Percentiles rank a stretch among this genome's conserved stretches.
Evolutionary conservation across 2,329 filamentous ascomycete genomes (phyloP).

Genomic region (Alternaria tenuissima): DNA sequence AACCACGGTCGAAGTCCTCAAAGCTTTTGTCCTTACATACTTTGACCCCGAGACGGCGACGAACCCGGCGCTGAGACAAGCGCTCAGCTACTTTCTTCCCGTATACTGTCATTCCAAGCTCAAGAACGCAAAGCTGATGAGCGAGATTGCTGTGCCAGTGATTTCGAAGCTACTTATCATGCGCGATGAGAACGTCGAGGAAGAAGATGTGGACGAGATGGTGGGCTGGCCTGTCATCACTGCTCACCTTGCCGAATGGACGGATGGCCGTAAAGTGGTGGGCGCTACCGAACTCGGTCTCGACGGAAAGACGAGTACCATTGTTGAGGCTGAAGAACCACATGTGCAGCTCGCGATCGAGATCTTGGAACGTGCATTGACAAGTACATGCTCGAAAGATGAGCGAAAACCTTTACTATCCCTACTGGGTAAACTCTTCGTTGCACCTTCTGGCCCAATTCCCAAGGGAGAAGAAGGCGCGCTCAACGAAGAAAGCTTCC

Average conservation of each 20-base stretch:
- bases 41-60: conserved; percentile 83
- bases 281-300: conserved; percentile 62
- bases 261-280: conserved; percentile 81
- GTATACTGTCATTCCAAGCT: conserved; percentile 89
- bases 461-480: conserved; percentile 31
- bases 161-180: conserved; percentile 72
- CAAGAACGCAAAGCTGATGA: conserved; percentile 86
- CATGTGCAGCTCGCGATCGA: conserved; percentile 81
- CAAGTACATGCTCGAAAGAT: conserved; percentile 72
- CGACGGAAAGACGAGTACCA: conserved; percentile 63
- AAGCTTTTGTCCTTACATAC: conserved; percentile 83
- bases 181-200: conserved; percentile 71
- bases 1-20: conserved; percentile 73
- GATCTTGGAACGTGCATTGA: conserved; percentile 76
- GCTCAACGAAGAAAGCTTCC: conserved; percentile 32
- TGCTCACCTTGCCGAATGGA: conserved; percentile 91
- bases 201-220: conserved; percentile 75
- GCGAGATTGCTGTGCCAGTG: conserved; percentile 74
- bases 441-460: conserved; percentile 65
- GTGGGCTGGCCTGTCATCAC: conserved; percentile 80
- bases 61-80: conserved; percentile 85
- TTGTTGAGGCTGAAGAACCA: conserved; percentile 73
- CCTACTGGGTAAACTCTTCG: conserved; percentile 82
- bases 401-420: conserved; percentile 75
- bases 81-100: conserved; percentile 90